Evolutionary conservation across 2,329 filamentous ascomycete genomes (phyloP).

Genomic region (Hypoxylon sp.): DNA sequence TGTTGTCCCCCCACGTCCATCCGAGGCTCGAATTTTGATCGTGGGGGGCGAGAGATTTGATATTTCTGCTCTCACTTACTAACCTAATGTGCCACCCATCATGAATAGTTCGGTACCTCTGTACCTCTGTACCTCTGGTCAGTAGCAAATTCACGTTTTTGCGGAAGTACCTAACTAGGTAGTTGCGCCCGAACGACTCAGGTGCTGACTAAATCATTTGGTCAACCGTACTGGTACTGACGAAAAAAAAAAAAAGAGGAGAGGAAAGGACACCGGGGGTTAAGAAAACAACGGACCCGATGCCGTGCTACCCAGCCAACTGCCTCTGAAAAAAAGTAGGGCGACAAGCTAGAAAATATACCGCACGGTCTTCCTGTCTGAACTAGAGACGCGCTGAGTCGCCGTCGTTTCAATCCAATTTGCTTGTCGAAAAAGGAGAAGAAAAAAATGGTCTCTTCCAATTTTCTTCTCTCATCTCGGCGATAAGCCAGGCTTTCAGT

Average conservation of each 20-base stretch:
- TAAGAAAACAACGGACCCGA: not conserved
- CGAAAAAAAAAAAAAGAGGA: conserved; percentile 1
- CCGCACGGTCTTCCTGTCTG: conserved; percentile 2
- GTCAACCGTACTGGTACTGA: no score
- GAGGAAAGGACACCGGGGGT: not conserved
- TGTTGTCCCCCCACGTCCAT: not conserved
- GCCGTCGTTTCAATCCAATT: conserved; percentile 23
- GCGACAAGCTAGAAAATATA: conserved; percentile 14
- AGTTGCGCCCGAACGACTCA: conserved; percentile 3
- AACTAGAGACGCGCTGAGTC: conserved; percentile 10
- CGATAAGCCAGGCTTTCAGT: conserved; percentile 27
- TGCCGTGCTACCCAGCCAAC: not conserved
- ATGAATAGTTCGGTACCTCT: not conserved
- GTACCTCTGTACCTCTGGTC: not conserved
- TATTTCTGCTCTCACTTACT: not conserved
- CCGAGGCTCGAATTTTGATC: conserved; percentile 8
- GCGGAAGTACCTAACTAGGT: not conserved
- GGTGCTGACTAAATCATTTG: no score
- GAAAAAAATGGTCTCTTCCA: conserved; percentile 3
- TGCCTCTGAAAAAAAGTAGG: not conserved
- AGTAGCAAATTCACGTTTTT: not conserved
- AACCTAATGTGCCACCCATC: not conserved
- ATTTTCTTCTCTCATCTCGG: conserved; percentile 25
- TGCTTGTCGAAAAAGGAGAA: not conserved
- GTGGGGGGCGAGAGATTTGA: not conserved